phyloP scores from a whole-genome alignment of 2,329 filamentous ascomycete species.

The Arthrobotrys megalospora region DNA sequence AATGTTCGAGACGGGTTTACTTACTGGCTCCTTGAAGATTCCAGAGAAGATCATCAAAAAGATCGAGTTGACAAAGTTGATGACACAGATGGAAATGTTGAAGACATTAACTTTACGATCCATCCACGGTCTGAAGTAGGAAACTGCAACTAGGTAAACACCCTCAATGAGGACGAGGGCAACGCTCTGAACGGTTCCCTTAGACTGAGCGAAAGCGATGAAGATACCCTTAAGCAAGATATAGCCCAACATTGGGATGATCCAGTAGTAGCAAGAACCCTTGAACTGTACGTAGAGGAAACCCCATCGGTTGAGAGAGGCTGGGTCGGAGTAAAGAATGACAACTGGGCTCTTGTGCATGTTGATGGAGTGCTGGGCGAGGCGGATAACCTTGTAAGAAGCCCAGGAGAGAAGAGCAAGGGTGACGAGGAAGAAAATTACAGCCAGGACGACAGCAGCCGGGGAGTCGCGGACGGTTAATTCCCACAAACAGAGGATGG shows the following conservation, averaged over 20 bases:
- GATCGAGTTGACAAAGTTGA: conserved; percentile 92
- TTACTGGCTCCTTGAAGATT: conserved; percentile 84
- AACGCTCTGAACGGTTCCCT: conserved; percentile 81
- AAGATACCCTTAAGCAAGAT: conserved; percentile 91
- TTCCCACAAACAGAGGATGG: conserved; percentile 92
- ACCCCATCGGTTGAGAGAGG: conserved; percentile 95
- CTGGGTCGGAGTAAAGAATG: conserved; percentile 95
- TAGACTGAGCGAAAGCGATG: conserved; percentile 82
- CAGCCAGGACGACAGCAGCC: conserved; percentile 86
- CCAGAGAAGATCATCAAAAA: conserved; percentile 91
- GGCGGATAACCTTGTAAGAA: conserved; percentile 87
- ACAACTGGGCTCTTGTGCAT: conserved; percentile 98
- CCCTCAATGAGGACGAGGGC: conserved; percentile 88
- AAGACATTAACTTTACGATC: conserved; percentile 98
- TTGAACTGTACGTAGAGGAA: conserved; percentile 98
- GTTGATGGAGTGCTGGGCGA: conserved; percentile 87
- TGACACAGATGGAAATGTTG: conserved; percentile 89
- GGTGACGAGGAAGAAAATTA: conserved; percentile 90
- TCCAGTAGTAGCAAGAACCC: conserved; percentile 95
- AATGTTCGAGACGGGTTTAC: conserved; percentile 64
- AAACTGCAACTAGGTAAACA: conserved; percentile 80
- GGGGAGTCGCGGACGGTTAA: conserved; percentile 87
- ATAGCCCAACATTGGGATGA: conserved; percentile 83
- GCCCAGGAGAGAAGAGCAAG: conserved; percentile 85
- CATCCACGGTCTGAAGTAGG: conserved; percentile 93